These are phyloP conservation scores for Grosmannia clavigera DNA, from an alignment of 2,329 filamentous ascomycete genomes.

Conservation along the genomic window DNA sequence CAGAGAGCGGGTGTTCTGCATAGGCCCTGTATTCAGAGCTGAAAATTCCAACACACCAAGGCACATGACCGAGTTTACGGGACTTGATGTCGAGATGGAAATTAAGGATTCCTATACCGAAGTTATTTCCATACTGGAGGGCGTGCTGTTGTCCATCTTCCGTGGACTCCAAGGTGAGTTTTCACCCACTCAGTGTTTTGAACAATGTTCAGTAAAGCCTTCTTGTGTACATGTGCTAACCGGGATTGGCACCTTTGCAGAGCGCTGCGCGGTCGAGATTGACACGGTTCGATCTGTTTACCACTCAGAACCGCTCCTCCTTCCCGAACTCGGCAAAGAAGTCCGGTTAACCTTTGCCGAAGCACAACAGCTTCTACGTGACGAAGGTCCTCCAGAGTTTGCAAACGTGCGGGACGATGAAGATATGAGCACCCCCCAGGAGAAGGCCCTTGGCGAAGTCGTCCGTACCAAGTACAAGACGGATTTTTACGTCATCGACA, in stretches of 20 bases:
- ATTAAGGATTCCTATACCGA: conserved; percentile 70
- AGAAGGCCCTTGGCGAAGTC: conserved; percentile 78
- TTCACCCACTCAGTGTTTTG: background rate
- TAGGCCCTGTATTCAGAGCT: conserved; percentile 74
- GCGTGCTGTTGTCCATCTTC: conserved; percentile 69
- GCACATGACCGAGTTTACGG: conserved; percentile 81
- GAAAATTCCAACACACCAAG: conserved; percentile 75
- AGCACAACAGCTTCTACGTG: conserved; percentile 63
- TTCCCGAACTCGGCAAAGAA: conserved; percentile 62
- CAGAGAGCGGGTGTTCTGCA: conserved; percentile 64
- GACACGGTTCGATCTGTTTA: conserved; percentile 61
- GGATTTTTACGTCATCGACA: conserved; percentile 94
- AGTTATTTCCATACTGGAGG: conserved; percentile 59
- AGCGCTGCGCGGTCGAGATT: conserved; percentile 57
- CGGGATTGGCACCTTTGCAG: conserved; percentile 12
- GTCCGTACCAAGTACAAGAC: conserved; percentile 82
- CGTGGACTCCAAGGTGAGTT: conserved; percentile 43
- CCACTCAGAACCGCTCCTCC: conserved; percentile 64
- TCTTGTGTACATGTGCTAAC: conserved; percentile 3
- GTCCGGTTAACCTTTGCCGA: conserved; percentile 68
- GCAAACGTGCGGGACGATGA: conserved; percentile 61
- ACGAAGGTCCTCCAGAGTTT: conserved; percentile 57
- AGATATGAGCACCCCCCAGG: conserved; percentile 69
- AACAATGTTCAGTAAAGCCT: background rate
- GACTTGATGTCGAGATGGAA: conserved; percentile 84